Percentiles rank a stretch among this genome's conserved stretches.
phyloP scores from a whole-genome alignment of 352 stramenopile genomes.

The Globisporangium okanoganense region DNA sequence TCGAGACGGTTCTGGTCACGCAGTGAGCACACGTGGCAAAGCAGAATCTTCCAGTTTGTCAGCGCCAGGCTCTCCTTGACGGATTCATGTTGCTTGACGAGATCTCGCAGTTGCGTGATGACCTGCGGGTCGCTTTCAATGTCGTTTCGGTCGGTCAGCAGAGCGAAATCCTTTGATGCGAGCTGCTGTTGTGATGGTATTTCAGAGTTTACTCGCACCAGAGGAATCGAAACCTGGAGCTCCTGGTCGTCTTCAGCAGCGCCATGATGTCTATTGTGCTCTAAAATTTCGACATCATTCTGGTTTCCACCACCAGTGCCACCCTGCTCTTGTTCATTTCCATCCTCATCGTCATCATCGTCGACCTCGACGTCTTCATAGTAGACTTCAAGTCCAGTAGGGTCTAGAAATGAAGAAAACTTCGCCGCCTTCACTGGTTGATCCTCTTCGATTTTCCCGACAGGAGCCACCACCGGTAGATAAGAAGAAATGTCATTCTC shows the following conservation, averaged over 20 bases:
- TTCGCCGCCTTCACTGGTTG: not conserved
- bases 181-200: not conserved
- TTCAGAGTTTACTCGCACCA: not conserved
- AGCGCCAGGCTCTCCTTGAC: conserved; percentile 23
- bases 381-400: conserved; percentile 23
- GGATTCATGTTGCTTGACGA: conserved; percentile 34
- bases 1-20: conserved; percentile 33
- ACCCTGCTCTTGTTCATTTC: not conserved
- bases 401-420: conserved; percentile 20
- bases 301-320: not conserved
- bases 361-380: conserved; percentile 24
- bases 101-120: conserved; percentile 39
- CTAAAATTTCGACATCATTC: not conserved
- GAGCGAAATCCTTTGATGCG: not conserved
- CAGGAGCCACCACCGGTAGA: too few relatives aligned
- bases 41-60: conserved; percentile 42
- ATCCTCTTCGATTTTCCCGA: not conserved
- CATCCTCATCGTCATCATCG: conserved; percentile 14
- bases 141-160: conserved; percentile 4
- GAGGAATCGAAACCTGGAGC: not conserved
- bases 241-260: not conserved
- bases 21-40: conserved; percentile 28
- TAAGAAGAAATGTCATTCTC: not conserved
- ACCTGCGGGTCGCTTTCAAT: conserved; percentile 39
- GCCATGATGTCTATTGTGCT: not conserved